Base-by-base conservation (phyloP, 192 early-diverging fungal species). In the Entophlyctis luteolus region DNA sequence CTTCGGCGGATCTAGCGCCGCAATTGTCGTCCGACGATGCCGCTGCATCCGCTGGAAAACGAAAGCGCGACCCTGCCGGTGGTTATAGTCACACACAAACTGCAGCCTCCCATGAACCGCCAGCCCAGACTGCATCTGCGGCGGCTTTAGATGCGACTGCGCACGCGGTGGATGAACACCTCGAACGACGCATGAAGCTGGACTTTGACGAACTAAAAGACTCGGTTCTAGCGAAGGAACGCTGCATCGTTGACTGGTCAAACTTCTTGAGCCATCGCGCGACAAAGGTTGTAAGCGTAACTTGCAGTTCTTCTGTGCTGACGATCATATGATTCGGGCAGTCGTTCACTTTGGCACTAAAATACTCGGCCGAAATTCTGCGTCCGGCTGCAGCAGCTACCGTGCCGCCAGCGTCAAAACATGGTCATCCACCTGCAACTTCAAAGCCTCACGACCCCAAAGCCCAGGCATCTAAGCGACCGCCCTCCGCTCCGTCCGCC, bases 361-460 rank as follows among this genome's bases (percentile, higher is more conserved):
- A 71, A 62, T 57, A 71, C 42, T 20, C 70, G 12, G 34, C 18
- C 2, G 70, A 71, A 25, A 63, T 71, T 38, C 35, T 71, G 50
- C 23, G 62, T 27, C 70, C 68, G 1, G 25, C 16, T 12, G 37
- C 37, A 14, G 16, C 22, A 14, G 8, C 55, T 34, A n/a, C 57
- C 18, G 31, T 35, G 18, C 25, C 55, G 4, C 12, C 55, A 59
- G 6, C 10, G 50, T 14, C 25, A 52, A 25, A 8, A 12, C 16
- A 12, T 23, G n/a, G 31, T 29, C 47, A 3, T 33, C 23, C 16
- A 20, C 62, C 62, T n/a, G 45, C 27, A 63, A 42, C 39, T 8
- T 47, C 50, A 12, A 52, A 38, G 4, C 50, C 63, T 6, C 22
- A 29, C 16, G 68, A 57, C 53, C 58, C 68, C 2, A 70, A 62